These are phyloP conservation scores for Sporothrix pallida DNA, from an alignment of 2,329 filamentous ascomycete species.

Conservation along the genomic window DNA sequence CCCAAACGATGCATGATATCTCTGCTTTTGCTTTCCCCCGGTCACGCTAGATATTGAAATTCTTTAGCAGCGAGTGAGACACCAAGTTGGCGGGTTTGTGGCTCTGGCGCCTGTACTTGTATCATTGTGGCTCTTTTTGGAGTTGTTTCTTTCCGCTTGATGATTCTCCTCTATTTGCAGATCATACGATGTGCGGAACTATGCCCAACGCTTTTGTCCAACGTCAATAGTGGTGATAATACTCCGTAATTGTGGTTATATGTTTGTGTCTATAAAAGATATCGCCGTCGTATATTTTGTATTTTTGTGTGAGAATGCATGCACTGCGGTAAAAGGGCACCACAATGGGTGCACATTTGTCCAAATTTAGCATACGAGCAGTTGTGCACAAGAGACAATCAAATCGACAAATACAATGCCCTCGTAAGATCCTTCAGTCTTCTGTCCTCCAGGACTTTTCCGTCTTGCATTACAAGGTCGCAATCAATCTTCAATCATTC, in stretches of 20 bases:
- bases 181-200: slow-evolving; percentile 17
- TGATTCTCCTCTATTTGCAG: background rate
- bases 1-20: slow-evolving; percentile 8
- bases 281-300: background rate
- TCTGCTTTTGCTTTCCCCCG: background rate
- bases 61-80: background rate
- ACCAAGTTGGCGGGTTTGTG: background rate
- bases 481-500: background rate
- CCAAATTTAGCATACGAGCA: slow-evolving; percentile 28
- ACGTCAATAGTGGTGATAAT: background rate
- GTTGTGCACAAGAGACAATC: background rate
- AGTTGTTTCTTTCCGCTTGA: background rate
- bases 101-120: too few species aligned
- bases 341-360: background rate
- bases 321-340: background rate
- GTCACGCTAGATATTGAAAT: background rate
- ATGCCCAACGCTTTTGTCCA: background rate
- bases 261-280: background rate
- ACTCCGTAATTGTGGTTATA: background rate
- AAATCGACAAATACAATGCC: background rate
- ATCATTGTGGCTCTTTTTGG: too few species aligned
- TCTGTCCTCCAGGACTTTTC: background rate
- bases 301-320: slow-evolving; percentile 1
- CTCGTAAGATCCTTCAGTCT: background rate
- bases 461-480: background rate